These are phyloP conservation scores for Coemansia sp. DNA, from an alignment of 192 early-diverging fungal genomes.

Conservation along the genomic window DNA sequence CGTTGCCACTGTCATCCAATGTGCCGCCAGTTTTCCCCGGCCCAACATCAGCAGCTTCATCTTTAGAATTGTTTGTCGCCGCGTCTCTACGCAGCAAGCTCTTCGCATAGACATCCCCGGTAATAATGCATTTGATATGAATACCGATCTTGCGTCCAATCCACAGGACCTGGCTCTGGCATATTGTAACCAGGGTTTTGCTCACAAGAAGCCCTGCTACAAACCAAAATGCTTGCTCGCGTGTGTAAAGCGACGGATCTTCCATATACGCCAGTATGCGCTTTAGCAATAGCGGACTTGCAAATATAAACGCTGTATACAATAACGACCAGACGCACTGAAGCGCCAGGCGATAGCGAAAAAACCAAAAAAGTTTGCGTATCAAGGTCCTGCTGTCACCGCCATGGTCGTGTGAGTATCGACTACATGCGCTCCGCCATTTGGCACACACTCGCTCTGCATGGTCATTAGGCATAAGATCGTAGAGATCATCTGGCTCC, in stretches of 20 bases:
- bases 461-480: slow-evolving; percentile 46
- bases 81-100: slow-evolving; percentile 60
- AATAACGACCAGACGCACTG: slow-evolving; percentile 55
- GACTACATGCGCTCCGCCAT: slow-evolving; percentile 27
- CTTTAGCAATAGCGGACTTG: slow-evolving; percentile 59
- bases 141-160: slow-evolving; percentile 70
- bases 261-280: slow-evolving; percentile 63
- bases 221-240: slow-evolving; percentile 59
- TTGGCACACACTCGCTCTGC: slow-evolving; percentile 31
- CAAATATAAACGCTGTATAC: slow-evolving; percentile 53
- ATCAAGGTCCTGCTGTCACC: slow-evolving; percentile 35
- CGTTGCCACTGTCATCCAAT: slow-evolving; percentile 11
- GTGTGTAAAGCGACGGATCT: slow-evolving; percentile 52
- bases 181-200: slow-evolving; percentile 45
- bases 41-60: background rate
- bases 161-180: slow-evolving; percentile 66
- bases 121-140: slow-evolving; percentile 61
- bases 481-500: slow-evolving; percentile 64
- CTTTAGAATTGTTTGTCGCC: slow-evolving; percentile 13
- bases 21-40: background rate
- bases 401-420: slow-evolving; percentile 32
- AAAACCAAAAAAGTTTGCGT: slow-evolving; percentile 46
- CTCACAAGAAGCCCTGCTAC: slow-evolving; percentile 62
- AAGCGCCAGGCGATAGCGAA: slow-evolving; percentile 47
- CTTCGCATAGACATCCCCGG: slow-evolving; percentile 73